These are phyloP conservation scores for Withania somnifera DNA, from an alignment of 305 asterid genomes.

Conservation along the genomic window DNA sequence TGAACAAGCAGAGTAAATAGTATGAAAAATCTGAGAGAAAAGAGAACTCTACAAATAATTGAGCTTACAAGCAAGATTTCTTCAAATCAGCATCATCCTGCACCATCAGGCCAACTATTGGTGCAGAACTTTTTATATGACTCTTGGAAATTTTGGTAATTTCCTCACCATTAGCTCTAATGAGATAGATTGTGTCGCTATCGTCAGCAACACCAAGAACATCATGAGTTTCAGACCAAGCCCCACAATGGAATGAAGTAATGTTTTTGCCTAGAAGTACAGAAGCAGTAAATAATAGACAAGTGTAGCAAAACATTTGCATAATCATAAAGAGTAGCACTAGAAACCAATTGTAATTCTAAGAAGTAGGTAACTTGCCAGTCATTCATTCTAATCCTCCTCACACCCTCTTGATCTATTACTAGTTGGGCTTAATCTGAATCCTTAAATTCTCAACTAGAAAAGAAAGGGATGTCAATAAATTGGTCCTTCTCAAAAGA, in stretches of 20 bases:
- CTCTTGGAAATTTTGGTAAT: slow-evolving; percentile 64
- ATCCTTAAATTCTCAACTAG: not conserved
- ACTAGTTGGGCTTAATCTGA: not conserved
- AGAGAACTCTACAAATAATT: not conserved
- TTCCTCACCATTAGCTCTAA: slow-evolving; percentile 88
- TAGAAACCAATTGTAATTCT: not conserved
- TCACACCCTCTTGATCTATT: not conserved
- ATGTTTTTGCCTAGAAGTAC: slow-evolving; percentile 47
- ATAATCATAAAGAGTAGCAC: not conserved
- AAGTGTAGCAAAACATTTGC: not conserved
- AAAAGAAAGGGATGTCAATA: not conserved
- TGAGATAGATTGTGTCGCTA: slow-evolving; percentile 49
- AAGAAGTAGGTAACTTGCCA: not conserved
- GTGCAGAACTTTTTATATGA: slow-evolving; percentile 50
- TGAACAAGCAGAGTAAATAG: slow-evolving; percentile 4
- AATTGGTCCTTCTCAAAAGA: too few relatives aligned
- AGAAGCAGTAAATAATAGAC: slow-evolving; percentile 5
- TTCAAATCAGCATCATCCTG: slow-evolving; percentile 43
- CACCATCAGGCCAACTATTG: slow-evolving; percentile 64
- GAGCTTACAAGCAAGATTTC: slow-evolving; percentile 62
- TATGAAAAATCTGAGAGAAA: not conserved
- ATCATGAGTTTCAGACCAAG: slow-evolving; percentile 93
- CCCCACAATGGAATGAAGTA: slow-evolving; percentile 50
- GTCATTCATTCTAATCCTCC: not conserved
- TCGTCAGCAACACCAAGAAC: slow-evolving; percentile 87